Base-by-base conservation (phyloP, 2,329 filamentous ascomycete genomes). In the Calonectria montana region DNA sequence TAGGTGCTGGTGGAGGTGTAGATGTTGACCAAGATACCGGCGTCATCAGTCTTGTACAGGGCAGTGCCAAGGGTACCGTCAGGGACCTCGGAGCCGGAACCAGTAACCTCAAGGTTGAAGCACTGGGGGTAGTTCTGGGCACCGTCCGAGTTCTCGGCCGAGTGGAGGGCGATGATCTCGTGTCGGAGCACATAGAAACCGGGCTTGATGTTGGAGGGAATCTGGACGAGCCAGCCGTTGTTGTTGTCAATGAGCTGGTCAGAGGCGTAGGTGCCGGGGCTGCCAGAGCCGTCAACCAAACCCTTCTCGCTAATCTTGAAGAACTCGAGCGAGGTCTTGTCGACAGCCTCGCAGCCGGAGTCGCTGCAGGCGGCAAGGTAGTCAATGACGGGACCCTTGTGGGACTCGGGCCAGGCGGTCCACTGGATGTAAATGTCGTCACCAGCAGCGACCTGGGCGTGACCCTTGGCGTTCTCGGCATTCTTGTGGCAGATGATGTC, bases 231-330 rank as follows among this genome's bases (percentile, higher is more conserved):
- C 81, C 82, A 83, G 70, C 76, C 77, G 75, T 82, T 81, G 75
- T 74, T 73, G 87, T 81, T 80, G 68, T 81, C 77, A 77, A 88
- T 87, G 71, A 90, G 81, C 25, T 86, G 79, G 74, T 81, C 80
- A 18, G 82, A 76, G 53, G 80, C 81, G 79, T 83, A 86, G 47
- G 66, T 75, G 65, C 80, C 77, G 71, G 82, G 83, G 73, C 81
- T 83, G 73, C 82, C 78, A 75, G 88, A 82, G 71, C 90, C 85
- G 62, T 78, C 72, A 69, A 88, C 80, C 29, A 90, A 84, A 76
- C 91, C 91, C 43, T 81, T 84, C 76, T 88, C 87, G 63, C 87
- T 86, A 73, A 93, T 92, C 88, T 94, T 93, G 87, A 92, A 90
- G 83, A 89, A 93, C 77, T 88, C 82, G 65, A 92, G 86, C 12